Percentiles rank a stretch among this genome's conserved stretches.
phyloP scores from a whole-genome alignment of 164 flowering plant genomes.

The Houttuynia cordata region DNA sequence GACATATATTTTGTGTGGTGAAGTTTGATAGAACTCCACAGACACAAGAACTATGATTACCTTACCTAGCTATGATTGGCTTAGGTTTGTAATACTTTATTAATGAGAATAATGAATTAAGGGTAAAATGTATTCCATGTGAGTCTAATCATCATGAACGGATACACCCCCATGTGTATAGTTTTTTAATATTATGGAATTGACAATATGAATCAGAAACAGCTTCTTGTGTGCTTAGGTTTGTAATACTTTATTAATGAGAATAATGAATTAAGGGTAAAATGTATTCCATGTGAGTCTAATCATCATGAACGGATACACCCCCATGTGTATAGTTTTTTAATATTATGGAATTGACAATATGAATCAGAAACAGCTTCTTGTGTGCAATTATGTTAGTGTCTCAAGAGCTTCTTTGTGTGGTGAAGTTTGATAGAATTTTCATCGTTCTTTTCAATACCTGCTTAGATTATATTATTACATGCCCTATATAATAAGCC shows the following conservation, averaged over 20 bases:
- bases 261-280: neutral
- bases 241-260: no score
- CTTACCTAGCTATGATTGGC: neutral
- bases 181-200: neutral
- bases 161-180: neutral
- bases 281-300: neutral
- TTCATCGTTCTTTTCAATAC: no score
- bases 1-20: no score
- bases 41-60: neutral
- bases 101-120: no score
- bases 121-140: neutral
- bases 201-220: neutral
- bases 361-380: neutral
- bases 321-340: neutral
- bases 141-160: neutral
- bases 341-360: neutral
- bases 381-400: neutral
- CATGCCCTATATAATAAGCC: no score
- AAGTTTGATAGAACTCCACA: no score
- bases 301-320: neutral
- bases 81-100: neutral
- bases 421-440: no score
- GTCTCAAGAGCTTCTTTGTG: slow-evolving; percentile 2
- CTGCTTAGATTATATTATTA: no score
- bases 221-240: neutral